Evolutionary conservation across 2,329 filamentous ascomycete species (phyloP).

Genomic region (Aschersonia sp.): DNA sequence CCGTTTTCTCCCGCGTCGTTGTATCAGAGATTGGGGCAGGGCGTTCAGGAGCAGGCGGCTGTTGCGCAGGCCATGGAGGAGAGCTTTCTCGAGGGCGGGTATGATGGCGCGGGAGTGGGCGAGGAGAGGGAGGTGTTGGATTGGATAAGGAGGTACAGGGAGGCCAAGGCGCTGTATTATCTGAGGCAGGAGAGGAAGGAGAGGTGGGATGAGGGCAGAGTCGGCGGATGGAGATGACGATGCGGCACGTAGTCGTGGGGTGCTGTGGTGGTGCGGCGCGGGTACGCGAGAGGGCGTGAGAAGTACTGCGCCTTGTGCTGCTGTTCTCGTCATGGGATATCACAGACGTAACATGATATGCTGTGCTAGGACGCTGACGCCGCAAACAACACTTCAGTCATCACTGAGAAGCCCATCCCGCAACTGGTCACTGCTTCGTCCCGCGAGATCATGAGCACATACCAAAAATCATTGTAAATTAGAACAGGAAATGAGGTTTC

Average conservation of each 20-base stretch:
- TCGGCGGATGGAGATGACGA: slow-evolving; percentile 77
- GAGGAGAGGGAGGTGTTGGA: slow-evolving; percentile 72
- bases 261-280: neutral
- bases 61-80: slow-evolving; percentile 78
- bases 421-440: no score
- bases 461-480: neutral
- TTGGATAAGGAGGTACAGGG: slow-evolving; percentile 70
- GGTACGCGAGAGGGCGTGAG: neutral
- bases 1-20: slow-evolving; percentile 78
- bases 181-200: slow-evolving; percentile 75
- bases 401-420: no score
- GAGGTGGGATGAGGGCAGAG: slow-evolving; percentile 89
- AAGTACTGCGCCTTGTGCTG: neutral
- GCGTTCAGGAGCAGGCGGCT: slow-evolving; percentile 67
- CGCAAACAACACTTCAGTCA: no score
- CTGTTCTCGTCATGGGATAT: no score
- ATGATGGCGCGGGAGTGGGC: slow-evolving; percentile 31
- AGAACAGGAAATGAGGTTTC: neutral
- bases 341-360: no score
- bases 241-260: neutral
- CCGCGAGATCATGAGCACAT: neutral
- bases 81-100: slow-evolving; percentile 64
- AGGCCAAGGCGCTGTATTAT: slow-evolving; percentile 66
- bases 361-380: no score
- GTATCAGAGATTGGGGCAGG: slow-evolving; percentile 66